These are phyloP conservation scores for Hypoxylon fuscum DNA, from an alignment of 495 filamentous ascomycete species.

Conservation along the genomic window DNA sequence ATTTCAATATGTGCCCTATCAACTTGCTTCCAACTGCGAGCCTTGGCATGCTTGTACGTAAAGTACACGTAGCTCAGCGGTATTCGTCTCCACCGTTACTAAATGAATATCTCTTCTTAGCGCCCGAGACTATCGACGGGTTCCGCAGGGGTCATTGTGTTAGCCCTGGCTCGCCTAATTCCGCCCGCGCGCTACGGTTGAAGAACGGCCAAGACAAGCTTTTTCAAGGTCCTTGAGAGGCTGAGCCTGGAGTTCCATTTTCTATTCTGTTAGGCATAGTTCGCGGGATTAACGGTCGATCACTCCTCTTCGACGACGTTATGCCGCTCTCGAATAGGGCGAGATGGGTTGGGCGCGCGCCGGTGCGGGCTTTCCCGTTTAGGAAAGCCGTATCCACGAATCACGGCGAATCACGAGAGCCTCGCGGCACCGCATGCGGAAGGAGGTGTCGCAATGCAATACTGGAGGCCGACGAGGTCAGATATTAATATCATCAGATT, in stretches of 20 bases:
- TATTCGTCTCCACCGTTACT: not conserved
- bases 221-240: constrained; percentile 24
- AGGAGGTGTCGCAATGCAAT: constrained; percentile 9
- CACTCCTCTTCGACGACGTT: constrained; percentile 8
- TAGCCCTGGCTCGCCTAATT: constrained; percentile 13
- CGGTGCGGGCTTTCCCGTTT: constrained; percentile 21
- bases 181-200: constrained; percentile 24
- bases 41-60: constrained; percentile 1
- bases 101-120: constrained; percentile 14
- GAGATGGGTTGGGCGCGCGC: not conserved
- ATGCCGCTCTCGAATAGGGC: constrained; percentile 11
- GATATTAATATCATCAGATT: constrained; percentile 14
- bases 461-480: constrained; percentile 9
- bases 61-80: not conserved
- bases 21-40: not conserved
- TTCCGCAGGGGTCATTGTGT: constrained; percentile 17
- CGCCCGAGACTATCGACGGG: constrained; percentile 35
- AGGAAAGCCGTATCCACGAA: constrained; percentile 20
- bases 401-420: constrained; percentile 23
- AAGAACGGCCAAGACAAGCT: constrained; percentile 13
- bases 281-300: not conserved
- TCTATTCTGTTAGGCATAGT: not conserved
- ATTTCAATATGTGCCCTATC: not conserved
- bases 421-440: not conserved
- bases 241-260: constrained; percentile 5